Base-by-base conservation (phyloP, 768 basidiomycete species). In the Rhodotorula diobovata region DNA sequence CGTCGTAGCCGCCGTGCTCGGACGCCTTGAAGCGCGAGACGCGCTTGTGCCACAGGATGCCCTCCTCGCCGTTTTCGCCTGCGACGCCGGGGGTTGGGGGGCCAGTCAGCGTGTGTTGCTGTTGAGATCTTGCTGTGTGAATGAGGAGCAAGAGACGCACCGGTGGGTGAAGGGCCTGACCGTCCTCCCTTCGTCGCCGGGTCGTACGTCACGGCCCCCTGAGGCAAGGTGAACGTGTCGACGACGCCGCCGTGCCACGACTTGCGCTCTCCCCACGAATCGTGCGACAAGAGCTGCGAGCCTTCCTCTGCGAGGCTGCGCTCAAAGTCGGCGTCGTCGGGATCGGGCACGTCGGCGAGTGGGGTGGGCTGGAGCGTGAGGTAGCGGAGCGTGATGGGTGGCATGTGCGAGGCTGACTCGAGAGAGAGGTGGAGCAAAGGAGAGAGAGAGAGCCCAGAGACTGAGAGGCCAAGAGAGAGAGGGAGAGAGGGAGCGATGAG, bases 1-100 rank as follows among this genome's bases (percentile, higher is more conserved):
- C 50, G 37, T 71, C 70, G 70, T 71, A 71, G 34, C 50, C 57
- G 41, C 66, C 70, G 43, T 71, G 66, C 39, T 71, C 66, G 41
- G 50, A 28, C 30, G 55, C 41, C 46, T 60, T 58, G 41, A 67
- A 55, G 20, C 50, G 62, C 37, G 66, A 67, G 14, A 63, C 66
- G n/a, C 70, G 70, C 57, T 67, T 71, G 57, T 71, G 70, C 66
- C 65, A 71, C 32, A 66, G 57, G 61, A 71, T 71, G 21, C 70
- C 70, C 34, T 67, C 70, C 4, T 62, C 70, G 43, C 62, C 66
- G 4, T 46, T 0, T 16, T 71, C 10, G 34, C 70, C 70, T 71
- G 63, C 41, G 12, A 16, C 28, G 12, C 5, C 4, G 1, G 51
- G 1, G 14, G 16, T 21, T 12, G 16, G 14, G 7, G 9, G 41